These are phyloP conservation scores for Penicillium sp. DNA, from an alignment of 2,329 filamentous ascomycete species.

Conservation along the genomic window DNA sequence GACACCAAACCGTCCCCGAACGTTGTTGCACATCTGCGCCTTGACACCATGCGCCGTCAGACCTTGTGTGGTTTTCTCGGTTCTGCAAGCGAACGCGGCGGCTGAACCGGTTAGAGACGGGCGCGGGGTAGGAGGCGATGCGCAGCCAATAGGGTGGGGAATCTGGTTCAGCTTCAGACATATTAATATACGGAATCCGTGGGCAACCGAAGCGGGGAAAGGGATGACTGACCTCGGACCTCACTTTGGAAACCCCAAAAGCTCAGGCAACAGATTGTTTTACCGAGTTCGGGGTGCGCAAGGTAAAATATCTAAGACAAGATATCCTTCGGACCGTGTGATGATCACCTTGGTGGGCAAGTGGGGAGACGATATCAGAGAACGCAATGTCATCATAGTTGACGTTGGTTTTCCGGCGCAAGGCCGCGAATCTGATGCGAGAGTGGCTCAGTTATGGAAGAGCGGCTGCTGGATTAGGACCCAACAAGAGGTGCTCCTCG, in stretches of 20 bases:
- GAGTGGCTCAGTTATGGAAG: slow-evolving; percentile 8
- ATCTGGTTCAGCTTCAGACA: neutral
- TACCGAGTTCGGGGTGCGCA: neutral
- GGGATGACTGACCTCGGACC: neutral
- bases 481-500: slow-evolving; percentile 3
- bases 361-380: slow-evolving; percentile 5
- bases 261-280: neutral
- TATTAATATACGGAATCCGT: neutral
- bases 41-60: slow-evolving; percentile 9
- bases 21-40: slow-evolving; percentile 26
- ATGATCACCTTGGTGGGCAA: slow-evolving; percentile 1
- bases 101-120: slow-evolving; percentile 3
- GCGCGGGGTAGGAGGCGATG: neutral
- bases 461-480: neutral
- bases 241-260: neutral
- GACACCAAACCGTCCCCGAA: slow-evolving; percentile 24
- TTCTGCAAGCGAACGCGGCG: slow-evolving; percentile 2
- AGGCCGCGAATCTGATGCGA: slow-evolving; percentile 9
- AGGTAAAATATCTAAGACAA: slow-evolving; percentile 1
- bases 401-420: neutral
- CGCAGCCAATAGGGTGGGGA: slow-evolving; percentile 2
- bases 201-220: neutral
- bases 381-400: slow-evolving; percentile 4
- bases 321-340: neutral
- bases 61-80: neutral